Evolutionary conservation across 805 yeast genomes (phyloP).

Genomic region (Hanseniaspora thailandica): DNA sequence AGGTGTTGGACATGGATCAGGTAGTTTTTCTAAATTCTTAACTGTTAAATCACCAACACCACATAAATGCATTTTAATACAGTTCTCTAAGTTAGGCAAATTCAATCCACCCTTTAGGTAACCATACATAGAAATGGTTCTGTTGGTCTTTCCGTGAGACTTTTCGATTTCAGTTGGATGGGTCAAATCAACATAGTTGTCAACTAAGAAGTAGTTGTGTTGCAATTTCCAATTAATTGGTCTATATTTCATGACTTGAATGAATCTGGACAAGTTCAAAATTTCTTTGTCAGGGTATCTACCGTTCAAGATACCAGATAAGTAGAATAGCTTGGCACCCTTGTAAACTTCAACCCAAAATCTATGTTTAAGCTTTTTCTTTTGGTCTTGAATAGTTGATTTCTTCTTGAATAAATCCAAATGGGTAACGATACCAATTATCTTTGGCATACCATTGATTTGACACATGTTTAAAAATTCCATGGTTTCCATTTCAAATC

Average conservation of each 20-base stretch:
- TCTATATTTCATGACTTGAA: conserved; percentile 93
- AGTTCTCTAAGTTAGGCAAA: conserved; percentile 41
- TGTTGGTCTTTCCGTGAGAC: conserved; percentile 67
- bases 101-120: conserved; percentile 84
- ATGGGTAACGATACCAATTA: conserved; percentile 90
- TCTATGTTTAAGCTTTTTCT: conserved; percentile 81
- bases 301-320: conserved; percentile 92
- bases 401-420: conserved; percentile 85
- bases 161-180: conserved; percentile 70
- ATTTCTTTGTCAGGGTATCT: conserved; percentile 96
- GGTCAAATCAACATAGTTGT: conserved; percentile 84
- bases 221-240: conserved; percentile 99
- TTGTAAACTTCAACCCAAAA: conserved; percentile 98
- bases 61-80: conserved; percentile 76
- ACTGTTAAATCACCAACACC: conserved; percentile 88
- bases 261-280: conserved; percentile 78
- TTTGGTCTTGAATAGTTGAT: conserved; percentile 78
- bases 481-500: conserved; percentile 99
- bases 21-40: conserved; percentile 69
- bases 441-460: conserved; percentile 98
- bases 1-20: conserved; percentile 99
- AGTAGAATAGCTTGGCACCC: conserved; percentile 90
- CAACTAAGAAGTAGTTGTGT: conserved; percentile 88
- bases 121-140: conserved; percentile 87
- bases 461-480: conserved; percentile 92